These are phyloP conservation scores for Westerdykella ornata DNA, from an alignment of 2,329 filamentous ascomycete species.

Conservation along the genomic window DNA sequence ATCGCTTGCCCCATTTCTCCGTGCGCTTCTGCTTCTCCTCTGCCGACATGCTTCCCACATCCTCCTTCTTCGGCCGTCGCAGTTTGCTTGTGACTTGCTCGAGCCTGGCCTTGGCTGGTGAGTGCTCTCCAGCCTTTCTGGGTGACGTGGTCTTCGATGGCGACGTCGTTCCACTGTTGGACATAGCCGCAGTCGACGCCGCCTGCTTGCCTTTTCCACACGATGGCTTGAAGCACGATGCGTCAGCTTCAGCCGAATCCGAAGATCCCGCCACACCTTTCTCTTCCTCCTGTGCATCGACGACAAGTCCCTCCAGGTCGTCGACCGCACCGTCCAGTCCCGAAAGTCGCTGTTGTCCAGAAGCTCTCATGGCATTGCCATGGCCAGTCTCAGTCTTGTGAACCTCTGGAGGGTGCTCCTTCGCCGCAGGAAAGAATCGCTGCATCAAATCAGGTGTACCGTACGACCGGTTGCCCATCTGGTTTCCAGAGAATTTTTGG, in stretches of 20 bases:
- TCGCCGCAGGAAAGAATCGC: slow-evolving; percentile 19
- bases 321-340: slow-evolving; percentile 37
- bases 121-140: slow-evolving; percentile 34
- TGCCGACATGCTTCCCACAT: slow-evolving; percentile 31
- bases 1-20: slow-evolving; percentile 34
- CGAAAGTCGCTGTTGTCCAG: slow-evolving; percentile 24
- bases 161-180: slow-evolving; percentile 14
- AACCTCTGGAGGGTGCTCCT: slow-evolving; percentile 15
- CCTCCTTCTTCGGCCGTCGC: slow-evolving; percentile 34
- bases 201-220: slow-evolving; percentile 27
- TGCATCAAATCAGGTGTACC: slow-evolving; percentile 20
- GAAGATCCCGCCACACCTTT: slow-evolving; percentile 4
- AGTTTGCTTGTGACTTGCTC: slow-evolving; percentile 44
- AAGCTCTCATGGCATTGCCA: slow-evolving; percentile 10
- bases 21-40: slow-evolving; percentile 33
- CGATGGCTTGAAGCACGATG: slow-evolving; percentile 28
- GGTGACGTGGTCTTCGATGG: slow-evolving; percentile 26
- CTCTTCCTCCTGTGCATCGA: slow-evolving; percentile 11
- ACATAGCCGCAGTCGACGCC: slow-evolving; percentile 20
- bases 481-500: slow-evolving; percentile 23
- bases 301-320: slow-evolving; percentile 29
- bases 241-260: slow-evolving; percentile 17
- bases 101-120: slow-evolving; percentile 43
- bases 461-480: slow-evolving; percentile 17
- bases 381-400: slow-evolving; percentile 5